Evolutionary conservation across 306 rosid species (phyloP).

Genomic region (Citrullus mucosospermus): DNA sequence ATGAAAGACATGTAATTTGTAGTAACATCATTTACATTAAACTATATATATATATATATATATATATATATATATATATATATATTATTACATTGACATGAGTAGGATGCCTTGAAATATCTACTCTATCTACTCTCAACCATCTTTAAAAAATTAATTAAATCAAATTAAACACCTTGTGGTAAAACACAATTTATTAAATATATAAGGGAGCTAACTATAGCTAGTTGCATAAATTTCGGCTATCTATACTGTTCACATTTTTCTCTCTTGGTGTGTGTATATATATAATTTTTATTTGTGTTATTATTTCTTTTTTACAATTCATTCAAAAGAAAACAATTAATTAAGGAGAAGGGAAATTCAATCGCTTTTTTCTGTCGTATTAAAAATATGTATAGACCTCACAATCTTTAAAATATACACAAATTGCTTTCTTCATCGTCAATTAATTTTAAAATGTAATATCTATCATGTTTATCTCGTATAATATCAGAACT

Average conservation of each 20-base stretch:
- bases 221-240: not conserved
- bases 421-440: too few species aligned
- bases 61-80: not conserved
- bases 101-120: not conserved
- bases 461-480: too few species aligned
- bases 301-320: too few species aligned
- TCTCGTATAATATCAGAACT: too few species aligned
- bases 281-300: too few species aligned
- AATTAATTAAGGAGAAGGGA: too few species aligned
- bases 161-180: not conserved
- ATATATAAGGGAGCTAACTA: not conserved
- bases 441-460: too few species aligned
- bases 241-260: not conserved
- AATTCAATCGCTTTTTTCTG: rapidly evolving
- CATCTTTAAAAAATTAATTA: not conserved
- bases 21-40: not conserved
- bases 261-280: not conserved
- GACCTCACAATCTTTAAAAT: too few species aligned
- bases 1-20: not conserved
- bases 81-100: not conserved
- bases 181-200: not conserved
- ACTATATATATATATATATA: not conserved
- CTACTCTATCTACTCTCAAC: not conserved
- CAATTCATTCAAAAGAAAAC: too few species aligned
- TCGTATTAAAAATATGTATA: too few species aligned